Percentiles rank a stretch among this genome's conserved stretches.
These are phyloP conservation scores for Nemania sp. DNA, from an alignment of 2,329 filamentous ascomycete species.

Conservation along the genomic window DNA sequence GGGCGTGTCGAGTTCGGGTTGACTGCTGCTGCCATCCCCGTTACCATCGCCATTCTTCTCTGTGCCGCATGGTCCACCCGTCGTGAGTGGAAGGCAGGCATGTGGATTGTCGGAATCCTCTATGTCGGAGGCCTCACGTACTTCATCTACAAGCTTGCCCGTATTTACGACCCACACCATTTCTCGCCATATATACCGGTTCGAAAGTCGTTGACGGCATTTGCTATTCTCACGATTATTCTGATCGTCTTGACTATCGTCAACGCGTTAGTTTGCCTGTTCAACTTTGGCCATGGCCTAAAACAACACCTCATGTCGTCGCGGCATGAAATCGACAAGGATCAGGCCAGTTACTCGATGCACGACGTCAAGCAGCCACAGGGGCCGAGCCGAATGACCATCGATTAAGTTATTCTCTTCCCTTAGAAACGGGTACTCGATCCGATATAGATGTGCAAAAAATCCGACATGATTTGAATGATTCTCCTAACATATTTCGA, in stretches of 20 bases:
- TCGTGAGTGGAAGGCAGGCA: slow-evolving; percentile 78
- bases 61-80: slow-evolving; percentile 84
- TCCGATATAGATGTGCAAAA: slow-evolving; percentile 38
- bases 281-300: slow-evolving; percentile 87
- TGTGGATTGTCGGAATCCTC: slow-evolving; percentile 76
- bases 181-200: slow-evolving; percentile 72
- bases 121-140: slow-evolving; percentile 91
- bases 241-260: slow-evolving; percentile 86
- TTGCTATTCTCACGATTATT: slow-evolving; percentile 89
- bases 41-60: slow-evolving; percentile 88
- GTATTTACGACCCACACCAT: slow-evolving; percentile 79
- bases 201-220: slow-evolving; percentile 84
- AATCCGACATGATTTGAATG: slow-evolving; percentile 39
- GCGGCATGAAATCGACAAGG: slow-evolving; percentile 56
- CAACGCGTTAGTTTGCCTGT: slow-evolving; percentile 84
- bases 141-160: slow-evolving; percentile 97
- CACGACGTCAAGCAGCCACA: slow-evolving; percentile 60
- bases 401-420: slow-evolving; percentile 51
- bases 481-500: slow-evolving; percentile 34
- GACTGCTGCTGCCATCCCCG: slow-evolving; percentile 85
- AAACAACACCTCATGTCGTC: slow-evolving; percentile 73
- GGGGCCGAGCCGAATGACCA: slow-evolving; percentile 63
- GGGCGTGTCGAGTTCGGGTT: slow-evolving; percentile 78
- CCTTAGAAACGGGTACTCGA: neutral
- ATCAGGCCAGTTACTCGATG: slow-evolving; percentile 58